A percentile compares a stretch with the other conserved stretches of the same genome.
phyloP scores from a whole-genome alignment of 352 stramenopile genomes.

The Phytophthora cactorum region DNA sequence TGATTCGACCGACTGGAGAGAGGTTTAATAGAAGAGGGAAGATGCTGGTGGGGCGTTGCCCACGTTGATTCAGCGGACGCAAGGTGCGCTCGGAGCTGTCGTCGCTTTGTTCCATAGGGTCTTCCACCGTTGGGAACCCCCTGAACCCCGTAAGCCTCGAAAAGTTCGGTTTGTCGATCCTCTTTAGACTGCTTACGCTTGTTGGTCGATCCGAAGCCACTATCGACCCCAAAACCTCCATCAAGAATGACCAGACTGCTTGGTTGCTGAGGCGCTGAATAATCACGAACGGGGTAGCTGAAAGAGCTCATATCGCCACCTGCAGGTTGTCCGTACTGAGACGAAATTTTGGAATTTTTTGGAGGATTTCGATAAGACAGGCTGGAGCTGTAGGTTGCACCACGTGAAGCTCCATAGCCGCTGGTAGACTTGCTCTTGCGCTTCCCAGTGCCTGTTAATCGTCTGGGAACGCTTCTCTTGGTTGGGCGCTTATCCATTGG shows the following conservation, averaged over 20 bases:
- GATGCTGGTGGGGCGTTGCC: constrained; percentile 40
- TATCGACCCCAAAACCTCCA: constrained; percentile 18
- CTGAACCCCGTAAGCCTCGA: constrained; percentile 71
- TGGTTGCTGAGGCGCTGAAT: constrained; percentile 29
- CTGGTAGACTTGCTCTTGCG: constrained; percentile 30
- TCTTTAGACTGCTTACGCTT: constrained; percentile 52
- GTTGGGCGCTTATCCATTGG: constrained; percentile 28
- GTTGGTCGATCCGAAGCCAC: constrained; percentile 11
- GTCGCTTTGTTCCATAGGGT: constrained; percentile 57
- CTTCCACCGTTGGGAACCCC: constrained; percentile 7
- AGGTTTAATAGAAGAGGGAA: constrained; percentile 26
- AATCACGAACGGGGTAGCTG: constrained; percentile 19
- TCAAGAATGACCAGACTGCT: constrained; percentile 62
- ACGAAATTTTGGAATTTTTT: constrained; percentile 51
- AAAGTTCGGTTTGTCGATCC: constrained; percentile 60
- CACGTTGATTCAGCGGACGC: constrained; percentile 45
- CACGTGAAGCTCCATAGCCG: constrained; percentile 20
- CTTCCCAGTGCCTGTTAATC: constrained; percentile 31
- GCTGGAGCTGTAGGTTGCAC: constrained; percentile 15
- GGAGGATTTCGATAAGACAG: constrained; percentile 14
- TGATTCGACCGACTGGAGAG: constrained; percentile 42
- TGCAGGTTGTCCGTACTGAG: constrained; percentile 47
- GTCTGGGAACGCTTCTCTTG: constrained; percentile 12
- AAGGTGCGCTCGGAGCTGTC: constrained; percentile 61
- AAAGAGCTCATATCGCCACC: constrained; percentile 42